Evolutionary conservation across 495 filamentous ascomycete species (phyloP).

Genomic region (Thermochaetoides thermophila): DNA sequence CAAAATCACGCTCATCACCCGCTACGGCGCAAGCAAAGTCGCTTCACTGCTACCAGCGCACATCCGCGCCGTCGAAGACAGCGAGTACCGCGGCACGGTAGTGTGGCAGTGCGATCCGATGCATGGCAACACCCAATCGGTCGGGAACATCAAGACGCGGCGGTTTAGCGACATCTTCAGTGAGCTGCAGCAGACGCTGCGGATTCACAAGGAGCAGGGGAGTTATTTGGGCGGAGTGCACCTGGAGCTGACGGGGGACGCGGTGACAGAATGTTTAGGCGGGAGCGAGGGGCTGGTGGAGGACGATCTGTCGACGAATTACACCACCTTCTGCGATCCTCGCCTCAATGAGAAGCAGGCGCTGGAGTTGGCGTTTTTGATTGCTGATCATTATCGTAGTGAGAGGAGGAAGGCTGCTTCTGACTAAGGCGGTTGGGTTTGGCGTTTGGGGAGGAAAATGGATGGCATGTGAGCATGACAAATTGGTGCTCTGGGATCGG

Average conservation of each 20-base stretch:
- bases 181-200: slow-evolving; percentile 64
- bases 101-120: slow-evolving; percentile 99
- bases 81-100: slow-evolving; percentile 53
- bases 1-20: slow-evolving; percentile 90
- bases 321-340: slow-evolving; percentile 92
- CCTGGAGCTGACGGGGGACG: slow-evolving; percentile 86
- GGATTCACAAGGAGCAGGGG: slow-evolving; percentile 67
- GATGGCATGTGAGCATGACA: no score
- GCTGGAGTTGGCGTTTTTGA: slow-evolving; percentile 82
- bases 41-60: slow-evolving; percentile 56
- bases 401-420: slow-evolving; percentile 16
- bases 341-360: slow-evolving; percentile 95
- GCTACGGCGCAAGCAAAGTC: slow-evolving; percentile 72
- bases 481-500: no score
- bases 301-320: slow-evolving; percentile 72
- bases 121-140: slow-evolving; percentile 76
- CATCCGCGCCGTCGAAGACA: slow-evolving; percentile 68
- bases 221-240: slow-evolving; percentile 89
- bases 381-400: slow-evolving; percentile 59
- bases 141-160: slow-evolving; percentile 72
- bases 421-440: background rate
- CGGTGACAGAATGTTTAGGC: slow-evolving; percentile 90
- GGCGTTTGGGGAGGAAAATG: background rate
- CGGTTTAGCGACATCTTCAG: slow-evolving; percentile 73
- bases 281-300: slow-evolving; percentile 79